Percentiles rank a stretch among this genome's conserved stretches.
These are phyloP conservation scores for Cucumis cinereus DNA, from an alignment of 306 rosid genomes.

Conservation along the genomic window DNA sequence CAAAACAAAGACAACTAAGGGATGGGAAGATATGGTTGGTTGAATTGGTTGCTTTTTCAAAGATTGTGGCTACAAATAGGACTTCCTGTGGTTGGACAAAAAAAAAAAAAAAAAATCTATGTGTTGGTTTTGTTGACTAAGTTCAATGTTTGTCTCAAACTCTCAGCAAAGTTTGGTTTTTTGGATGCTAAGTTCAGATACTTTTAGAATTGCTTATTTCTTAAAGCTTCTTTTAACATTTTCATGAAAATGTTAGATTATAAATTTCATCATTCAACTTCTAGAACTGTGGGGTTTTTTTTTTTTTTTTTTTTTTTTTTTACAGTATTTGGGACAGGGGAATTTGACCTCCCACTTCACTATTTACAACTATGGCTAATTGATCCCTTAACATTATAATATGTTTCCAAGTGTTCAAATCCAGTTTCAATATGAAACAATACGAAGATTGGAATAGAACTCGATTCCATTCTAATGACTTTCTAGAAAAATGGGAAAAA, in stretches of 20 bases:
- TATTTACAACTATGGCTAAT: no score
- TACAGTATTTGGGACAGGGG: no score
- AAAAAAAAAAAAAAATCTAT: no score
- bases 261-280: background rate
- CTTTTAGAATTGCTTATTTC: no score
- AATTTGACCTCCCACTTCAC: no score
- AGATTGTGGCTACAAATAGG: background rate
- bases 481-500: background rate
- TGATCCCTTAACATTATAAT: no score
- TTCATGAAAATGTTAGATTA: no score
- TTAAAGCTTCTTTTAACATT: no score
- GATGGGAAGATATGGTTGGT: background rate
- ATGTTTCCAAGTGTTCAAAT: background rate
- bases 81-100: background rate
- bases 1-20: background rate
- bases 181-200: background rate
- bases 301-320: no score
- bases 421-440: background rate
- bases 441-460: background rate
- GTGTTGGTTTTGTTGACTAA: background rate
- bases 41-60: background rate
- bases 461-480: background rate
- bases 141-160: background rate
- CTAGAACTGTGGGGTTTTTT: background rate
- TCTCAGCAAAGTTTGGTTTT: background rate